Base-by-base conservation (phyloP, 2,329 filamentous ascomycete species). In the Colletotrichum gigasporum region DNA sequence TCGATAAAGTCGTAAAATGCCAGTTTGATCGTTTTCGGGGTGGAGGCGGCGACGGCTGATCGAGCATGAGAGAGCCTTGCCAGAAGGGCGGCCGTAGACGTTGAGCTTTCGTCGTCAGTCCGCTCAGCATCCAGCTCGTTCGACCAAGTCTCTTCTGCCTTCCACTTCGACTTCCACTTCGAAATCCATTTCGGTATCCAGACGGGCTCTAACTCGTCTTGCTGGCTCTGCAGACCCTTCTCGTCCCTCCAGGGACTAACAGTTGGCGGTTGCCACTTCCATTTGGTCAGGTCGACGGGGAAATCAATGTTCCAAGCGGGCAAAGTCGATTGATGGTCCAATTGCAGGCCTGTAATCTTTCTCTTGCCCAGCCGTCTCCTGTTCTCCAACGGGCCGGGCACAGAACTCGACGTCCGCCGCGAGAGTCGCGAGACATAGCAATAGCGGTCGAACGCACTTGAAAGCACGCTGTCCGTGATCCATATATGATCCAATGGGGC, bases 401-500 rank as follows among this genome's bases (percentile, higher is more conserved):
- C 77, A 24, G 81, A 83, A 69, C 76, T 75, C 47, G 70, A 72
- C 14, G 71, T 69, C 34, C 78, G 75, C 16, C 70, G 70, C 26
- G 58, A 63, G 44, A 63, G 44, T 35, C 64, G 63, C 7, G 75
- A 77, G 1, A 72, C 64, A 37, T 70, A 67, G 53, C 72, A 79
- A 70, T 80, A 84, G 16, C 80, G 77, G 47, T 82, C 79, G 68
- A 88, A 85, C 3, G 83, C 82, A 54, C 77, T 74, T 22, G 77
- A 74, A 12, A 91, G 80, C 22, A 85, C 69, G 45, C 85, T 79
- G 69, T 91, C 88, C 28, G 84, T 82, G 66, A 90, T 82, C 86
- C 88, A 90, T 68, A 89, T 71, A 42, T 79, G 76, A 53, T 85
- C 82, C 62, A 69, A 68, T 10, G 78, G 69, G 18, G 77, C 69